phyloP scores from a whole-genome alignment of 208 protist species.

The Acanthamoeba lenticulata region DNA sequence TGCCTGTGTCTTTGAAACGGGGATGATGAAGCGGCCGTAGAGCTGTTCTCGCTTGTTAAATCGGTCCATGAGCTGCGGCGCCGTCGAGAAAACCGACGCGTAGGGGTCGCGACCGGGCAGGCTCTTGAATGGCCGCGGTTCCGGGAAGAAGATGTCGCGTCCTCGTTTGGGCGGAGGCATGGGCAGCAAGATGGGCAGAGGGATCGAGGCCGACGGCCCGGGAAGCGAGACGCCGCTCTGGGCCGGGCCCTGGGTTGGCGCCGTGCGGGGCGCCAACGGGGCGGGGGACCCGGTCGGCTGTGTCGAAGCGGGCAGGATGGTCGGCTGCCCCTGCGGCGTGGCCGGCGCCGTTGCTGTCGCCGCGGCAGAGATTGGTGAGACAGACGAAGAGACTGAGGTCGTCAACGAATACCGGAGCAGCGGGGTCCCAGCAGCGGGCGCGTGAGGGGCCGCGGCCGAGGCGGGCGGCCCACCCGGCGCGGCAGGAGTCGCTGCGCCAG shows the following conservation, averaged over 20 bases:
- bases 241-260: not conserved
- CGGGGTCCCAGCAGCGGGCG: too few species aligned
- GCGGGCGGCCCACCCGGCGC: too few species aligned
- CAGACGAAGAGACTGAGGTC: too few species aligned
- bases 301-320: not conserved
- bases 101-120: conserved; percentile 13
- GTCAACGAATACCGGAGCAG: too few species aligned
- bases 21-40: conserved; percentile 31
- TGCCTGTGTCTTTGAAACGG: not conserved
- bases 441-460: too few species aligned
- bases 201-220: not conserved
- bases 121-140: not conserved
- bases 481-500: not conserved
- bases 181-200: not conserved
- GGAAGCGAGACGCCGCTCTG: not conserved
- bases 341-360: too few species aligned
- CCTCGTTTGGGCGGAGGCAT: not conserved
- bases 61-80: not conserved
- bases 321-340: not conserved
- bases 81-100: not conserved
- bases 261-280: too few species aligned
- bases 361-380: too few species aligned
- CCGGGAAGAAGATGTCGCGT: conserved; percentile 24
- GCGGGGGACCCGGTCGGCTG: too few species aligned
- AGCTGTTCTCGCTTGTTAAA: not conserved